Conservation (phyloP, 164 flowering plant species). For the Paratinospora sagittata region DNA sequence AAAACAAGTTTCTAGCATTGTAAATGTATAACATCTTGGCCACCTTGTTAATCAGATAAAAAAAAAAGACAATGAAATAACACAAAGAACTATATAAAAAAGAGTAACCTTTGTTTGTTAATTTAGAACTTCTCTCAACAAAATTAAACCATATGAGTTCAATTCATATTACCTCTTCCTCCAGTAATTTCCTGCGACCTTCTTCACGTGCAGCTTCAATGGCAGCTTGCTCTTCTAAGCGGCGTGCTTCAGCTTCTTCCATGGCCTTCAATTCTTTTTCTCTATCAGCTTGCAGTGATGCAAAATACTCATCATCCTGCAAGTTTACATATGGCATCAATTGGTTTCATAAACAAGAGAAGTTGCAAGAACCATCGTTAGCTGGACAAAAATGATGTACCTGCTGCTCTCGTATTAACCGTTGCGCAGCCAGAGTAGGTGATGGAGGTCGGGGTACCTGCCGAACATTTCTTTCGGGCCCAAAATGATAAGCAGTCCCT, state of each 20-base stretch:
- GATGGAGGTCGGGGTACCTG: slow-evolving; percentile 79
- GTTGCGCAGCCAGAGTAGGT: slow-evolving; percentile 78
- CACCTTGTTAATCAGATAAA: background rate
- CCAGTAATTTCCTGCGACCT: slow-evolving; percentile 57
- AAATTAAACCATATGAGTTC: background rate
- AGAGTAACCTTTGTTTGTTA: background rate
- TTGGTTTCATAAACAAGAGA: background rate
- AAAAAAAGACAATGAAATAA: background rate
- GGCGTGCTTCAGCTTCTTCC: slow-evolving; percentile 65
- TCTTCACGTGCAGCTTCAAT: slow-evolving; percentile 65
- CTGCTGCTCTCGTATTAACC: slow-evolving; percentile 87
- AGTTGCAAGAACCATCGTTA: background rate
- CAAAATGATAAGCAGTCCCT: slow-evolving; percentile 45
- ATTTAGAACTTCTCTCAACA: background rate
- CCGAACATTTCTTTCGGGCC: slow-evolving; percentile 14
- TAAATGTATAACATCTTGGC: background rate
- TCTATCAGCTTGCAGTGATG: slow-evolving; percentile 86
- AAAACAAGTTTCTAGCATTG: background rate
- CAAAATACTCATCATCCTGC: slow-evolving; percentile 94
- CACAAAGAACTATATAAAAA: background rate
- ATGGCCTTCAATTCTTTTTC: slow-evolving; percentile 75
- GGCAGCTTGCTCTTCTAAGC: slow-evolving; percentile 45
- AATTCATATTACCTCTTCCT: slow-evolving; percentile 58
- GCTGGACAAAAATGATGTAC: slow-evolving; percentile 26
- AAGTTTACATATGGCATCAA: slow-evolving; percentile 11